Conservation (phyloP, 768 basidiomycete genomes). For the Russula ochroleuca region DNA sequence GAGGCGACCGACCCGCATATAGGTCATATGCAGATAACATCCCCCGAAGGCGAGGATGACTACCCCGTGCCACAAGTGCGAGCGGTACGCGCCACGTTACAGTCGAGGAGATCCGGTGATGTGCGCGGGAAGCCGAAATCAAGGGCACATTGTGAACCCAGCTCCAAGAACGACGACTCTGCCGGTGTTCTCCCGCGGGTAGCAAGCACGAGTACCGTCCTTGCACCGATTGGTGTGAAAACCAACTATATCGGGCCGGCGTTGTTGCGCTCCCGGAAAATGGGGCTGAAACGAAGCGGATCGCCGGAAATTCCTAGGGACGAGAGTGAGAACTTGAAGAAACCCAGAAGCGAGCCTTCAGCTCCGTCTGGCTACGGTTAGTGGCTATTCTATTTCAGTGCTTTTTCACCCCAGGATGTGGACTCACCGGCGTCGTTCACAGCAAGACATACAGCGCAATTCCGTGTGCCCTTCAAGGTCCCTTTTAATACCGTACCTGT, state of each 20-base stretch:
- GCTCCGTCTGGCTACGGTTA: not conserved
- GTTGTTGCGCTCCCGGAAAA: constrained; percentile 22
- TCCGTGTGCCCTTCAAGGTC: constrained; percentile 37
- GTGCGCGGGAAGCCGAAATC: not conserved
- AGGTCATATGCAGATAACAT: constrained; percentile 22
- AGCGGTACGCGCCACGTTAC: not conserved
- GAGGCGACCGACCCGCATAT: constrained; percentile 33
- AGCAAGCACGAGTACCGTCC: constrained; percentile 22
- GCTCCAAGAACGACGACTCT: not conserved
- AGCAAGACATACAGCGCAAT: constrained; percentile 13
- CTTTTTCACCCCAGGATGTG: not conserved
- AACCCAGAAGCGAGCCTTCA: constrained; percentile 10
- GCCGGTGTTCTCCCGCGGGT: constrained; percentile 10
- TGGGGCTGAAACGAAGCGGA: constrained; percentile 17
- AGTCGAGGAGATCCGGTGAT: not conserved
- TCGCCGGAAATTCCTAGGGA: constrained; percentile 10
- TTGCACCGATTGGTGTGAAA: constrained; percentile 21
- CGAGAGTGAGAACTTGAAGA: constrained; percentile 14
- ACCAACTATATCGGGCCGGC: constrained; percentile 24
- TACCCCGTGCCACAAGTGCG: constrained; percentile 16
- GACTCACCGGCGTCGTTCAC: not conserved
- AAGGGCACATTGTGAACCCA: not conserved
- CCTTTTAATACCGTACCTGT: constrained; percentile 24
- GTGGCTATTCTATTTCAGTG: not conserved
- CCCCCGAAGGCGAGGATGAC: constrained; percentile 33